Conservation (phyloP, 2,329 filamentous ascomycete species). For the Neocatenulostroma microsporum region DNA sequence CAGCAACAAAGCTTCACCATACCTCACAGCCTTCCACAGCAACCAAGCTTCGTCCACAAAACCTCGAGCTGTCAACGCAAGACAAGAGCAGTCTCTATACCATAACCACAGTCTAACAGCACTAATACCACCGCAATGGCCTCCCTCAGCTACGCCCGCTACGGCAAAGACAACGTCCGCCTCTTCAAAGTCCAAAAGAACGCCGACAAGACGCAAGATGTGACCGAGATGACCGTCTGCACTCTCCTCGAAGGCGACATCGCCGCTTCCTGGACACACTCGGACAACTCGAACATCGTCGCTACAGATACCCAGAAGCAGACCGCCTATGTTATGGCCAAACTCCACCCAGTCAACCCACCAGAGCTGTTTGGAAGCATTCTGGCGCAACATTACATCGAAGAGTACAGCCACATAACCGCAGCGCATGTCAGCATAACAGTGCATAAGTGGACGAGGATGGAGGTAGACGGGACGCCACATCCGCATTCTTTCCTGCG, state of each 20-base stretch:
- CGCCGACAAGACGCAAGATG: constrained; percentile 67
- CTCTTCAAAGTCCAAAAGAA: constrained; percentile 90
- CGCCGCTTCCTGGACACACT: constrained; percentile 77
- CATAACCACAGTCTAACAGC: too few species aligned
- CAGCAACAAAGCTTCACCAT: too few species aligned
- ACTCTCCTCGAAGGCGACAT: constrained; percentile 90
- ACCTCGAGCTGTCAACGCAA: too few species aligned
- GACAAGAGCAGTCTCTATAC: neutral
- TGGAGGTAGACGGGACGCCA: constrained; percentile 76
- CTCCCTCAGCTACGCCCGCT: constrained; percentile 54
- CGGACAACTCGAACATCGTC: constrained; percentile 91
- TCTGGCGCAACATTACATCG: constrained; percentile 80
- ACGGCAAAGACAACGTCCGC: constrained; percentile 97
- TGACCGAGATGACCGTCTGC: constrained; percentile 92
- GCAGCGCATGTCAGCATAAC: constrained; percentile 72
- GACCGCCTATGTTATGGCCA: constrained; percentile 80
- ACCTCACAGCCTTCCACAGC: neutral
- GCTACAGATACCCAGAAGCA: constrained; percentile 99
- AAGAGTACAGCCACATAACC: constrained; percentile 81
- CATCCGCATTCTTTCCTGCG: constrained; percentile 94
- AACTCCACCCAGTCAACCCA: constrained; percentile 83
- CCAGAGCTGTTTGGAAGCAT: constrained; percentile 86
- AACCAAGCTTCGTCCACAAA: too few species aligned
- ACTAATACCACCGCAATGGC: constrained; percentile 31
- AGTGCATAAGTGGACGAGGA: constrained; percentile 85